These are phyloP conservation scores for Pleurotus djamor DNA, from an alignment of 768 basidiomycete genomes.

Conservation along the genomic window DNA sequence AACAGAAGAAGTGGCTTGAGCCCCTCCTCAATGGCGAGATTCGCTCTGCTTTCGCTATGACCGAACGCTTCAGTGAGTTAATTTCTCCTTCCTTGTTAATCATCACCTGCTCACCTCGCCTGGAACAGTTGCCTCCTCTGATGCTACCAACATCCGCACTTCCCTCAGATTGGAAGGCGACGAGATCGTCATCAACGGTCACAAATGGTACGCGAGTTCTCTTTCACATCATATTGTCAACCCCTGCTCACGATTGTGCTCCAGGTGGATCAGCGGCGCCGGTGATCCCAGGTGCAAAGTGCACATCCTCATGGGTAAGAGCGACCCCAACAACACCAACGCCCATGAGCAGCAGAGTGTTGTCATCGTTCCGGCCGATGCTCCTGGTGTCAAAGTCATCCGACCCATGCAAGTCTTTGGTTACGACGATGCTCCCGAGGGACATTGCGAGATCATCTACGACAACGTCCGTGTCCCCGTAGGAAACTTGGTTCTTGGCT, in stretches of 20 bases:
- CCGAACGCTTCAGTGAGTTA: slow-evolving; percentile 77
- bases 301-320: slow-evolving; percentile 95
- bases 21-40: slow-evolving; percentile 92
- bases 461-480: slow-evolving; percentile 91
- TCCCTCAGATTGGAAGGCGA: slow-evolving; percentile 81
- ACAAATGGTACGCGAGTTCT: slow-evolving; percentile 74
- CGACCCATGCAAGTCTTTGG: slow-evolving; percentile 95
- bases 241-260: not conserved
- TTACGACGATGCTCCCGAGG: slow-evolving; percentile 94
- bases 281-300: slow-evolving; percentile 88
- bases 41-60: slow-evolving; percentile 96
- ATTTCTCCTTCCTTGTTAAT: not conserved
- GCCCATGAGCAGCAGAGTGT: slow-evolving; percentile 87
- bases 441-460: slow-evolving; percentile 94
- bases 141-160: slow-evolving; percentile 93
- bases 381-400: slow-evolving; percentile 84
- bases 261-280: slow-evolving; percentile 96
- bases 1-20: slow-evolving; percentile 87
- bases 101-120: slow-evolving; percentile 7
- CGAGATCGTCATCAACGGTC: slow-evolving; percentile 91
- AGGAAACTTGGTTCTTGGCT: slow-evolving; percentile 81
- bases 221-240: not conserved
- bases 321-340: slow-evolving; percentile 79
- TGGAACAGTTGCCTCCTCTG: slow-evolving; percentile 79
- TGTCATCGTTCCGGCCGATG: slow-evolving; percentile 88